Base-by-base conservation (phyloP, 116 monocot genomes). In the Zostera marina region DNA sequence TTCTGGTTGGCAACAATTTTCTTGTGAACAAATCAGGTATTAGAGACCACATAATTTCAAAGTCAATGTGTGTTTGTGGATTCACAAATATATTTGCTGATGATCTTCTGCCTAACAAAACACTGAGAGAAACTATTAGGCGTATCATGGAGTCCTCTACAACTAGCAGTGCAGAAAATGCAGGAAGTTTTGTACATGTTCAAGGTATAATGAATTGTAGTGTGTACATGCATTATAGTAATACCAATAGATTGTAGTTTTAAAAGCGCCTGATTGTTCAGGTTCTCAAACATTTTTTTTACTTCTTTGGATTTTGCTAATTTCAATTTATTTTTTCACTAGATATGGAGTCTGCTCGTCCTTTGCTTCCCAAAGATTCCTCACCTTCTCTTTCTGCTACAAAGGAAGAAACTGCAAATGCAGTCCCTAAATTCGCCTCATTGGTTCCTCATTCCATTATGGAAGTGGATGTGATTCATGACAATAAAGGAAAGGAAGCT, bases 301-400 rank as follows among this genome's bases (percentile, higher is more conserved):
- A 23, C 22, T 42, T 21, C 47, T 46, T 13, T 70, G 44, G 3
- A 17, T 13, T n/a, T n/a, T 41, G 41, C 13, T 53, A 21, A 49
- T 41, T 7, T 22, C 11, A 59, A 21, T n/a, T 9, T 3, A 23
- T 7, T 40, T 44, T 52, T 62, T 54, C 58, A 63, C 41, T 54
- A 75, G 92, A 93, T 68, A 81, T 82, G 88, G 82, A 98, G 62
- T 90, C 90, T 25, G 70, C 80, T 67, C 80, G 71, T 52, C 73
- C 69, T 42, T 66, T 57, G 22, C 79, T 60, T 45, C 67, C 73
- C n/a, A 85, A 73, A 73, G 70, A 67, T 56, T 66, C 78, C 49
- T 98, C 98, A 16, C 90, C 90, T 47, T 74, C 80, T 65, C 77
- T 66, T 52, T 98, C 98, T 66, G 77, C 68, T 62, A 78, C 72